Percentiles rank a stretch among this genome's conserved stretches.
Evolutionary conservation across 192 early-diverging fungal genomes (phyloP).

Genomic region (Podila horticola): DNA sequence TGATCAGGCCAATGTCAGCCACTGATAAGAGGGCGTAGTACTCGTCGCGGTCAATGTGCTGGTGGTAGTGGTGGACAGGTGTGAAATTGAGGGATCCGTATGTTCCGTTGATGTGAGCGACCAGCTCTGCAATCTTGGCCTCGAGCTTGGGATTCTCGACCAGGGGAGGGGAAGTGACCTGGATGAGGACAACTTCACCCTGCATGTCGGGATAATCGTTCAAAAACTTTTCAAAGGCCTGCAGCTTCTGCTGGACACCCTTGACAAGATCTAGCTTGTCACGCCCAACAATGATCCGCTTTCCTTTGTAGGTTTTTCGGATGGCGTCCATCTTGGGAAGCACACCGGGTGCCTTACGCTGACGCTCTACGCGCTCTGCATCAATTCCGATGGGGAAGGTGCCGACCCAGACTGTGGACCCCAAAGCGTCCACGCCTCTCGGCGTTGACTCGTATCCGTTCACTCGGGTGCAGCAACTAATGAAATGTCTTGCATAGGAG

Average conservation of each 20-base stretch:
- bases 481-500: slow-evolving; percentile 94
- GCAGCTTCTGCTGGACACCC: slow-evolving; percentile 93
- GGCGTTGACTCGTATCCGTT: slow-evolving; percentile 93
- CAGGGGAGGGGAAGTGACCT: slow-evolving; percentile 94
- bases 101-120: slow-evolving; percentile 90
- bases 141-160: slow-evolving; percentile 74
- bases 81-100: slow-evolving; percentile 95
- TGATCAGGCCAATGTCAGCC: slow-evolving; percentile 94
- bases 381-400: slow-evolving; percentile 99
- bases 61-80: slow-evolving; percentile 92
- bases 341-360: slow-evolving; percentile 73
- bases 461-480: slow-evolving; percentile 91
- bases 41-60: slow-evolving; percentile 93
- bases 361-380: slow-evolving; percentile 71
- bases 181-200: slow-evolving; percentile 86
- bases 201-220: slow-evolving; percentile 92
- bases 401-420: slow-evolving; percentile 81
- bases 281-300: slow-evolving; percentile 94
- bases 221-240: slow-evolving; percentile 94
- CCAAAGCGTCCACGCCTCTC: slow-evolving; percentile 89
- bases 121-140: slow-evolving; percentile 86
- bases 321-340: slow-evolving; percentile 83
- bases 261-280: slow-evolving; percentile 97
- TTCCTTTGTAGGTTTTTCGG: slow-evolving; percentile 84
- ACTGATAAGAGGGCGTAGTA: slow-evolving; percentile 94